Evolutionary conservation across 495 filamentous ascomycete species (phyloP).

Genomic region (Penicillium pancosmium): DNA sequence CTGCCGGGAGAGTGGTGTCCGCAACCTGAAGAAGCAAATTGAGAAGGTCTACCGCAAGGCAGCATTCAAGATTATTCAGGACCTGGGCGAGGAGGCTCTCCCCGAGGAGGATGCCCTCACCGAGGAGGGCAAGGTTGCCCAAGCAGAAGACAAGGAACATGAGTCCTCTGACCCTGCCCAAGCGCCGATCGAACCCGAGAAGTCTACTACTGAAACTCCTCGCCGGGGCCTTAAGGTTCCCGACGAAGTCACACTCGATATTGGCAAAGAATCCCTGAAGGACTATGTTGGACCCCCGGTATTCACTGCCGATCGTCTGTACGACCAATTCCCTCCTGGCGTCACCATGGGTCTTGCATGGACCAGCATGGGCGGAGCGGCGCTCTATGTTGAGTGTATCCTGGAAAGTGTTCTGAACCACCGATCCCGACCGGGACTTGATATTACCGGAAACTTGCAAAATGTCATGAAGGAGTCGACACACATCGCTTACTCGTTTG

Average conservation of each 20-base stretch:
- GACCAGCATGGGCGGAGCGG: slow-evolving; percentile 97
- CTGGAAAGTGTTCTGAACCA: slow-evolving; percentile 76
- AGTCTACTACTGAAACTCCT: slow-evolving; percentile 74
- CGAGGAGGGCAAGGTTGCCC: slow-evolving; percentile 82
- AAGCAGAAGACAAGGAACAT: slow-evolving; percentile 69
- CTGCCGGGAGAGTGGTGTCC: slow-evolving; percentile 94
- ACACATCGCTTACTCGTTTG: slow-evolving; percentile 91
- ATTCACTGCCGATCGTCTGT: slow-evolving; percentile 94
- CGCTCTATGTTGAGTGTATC: slow-evolving; percentile 96
- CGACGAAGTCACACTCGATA: slow-evolving; percentile 81
- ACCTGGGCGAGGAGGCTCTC: slow-evolving; percentile 84
- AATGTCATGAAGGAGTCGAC: slow-evolving; percentile 98
- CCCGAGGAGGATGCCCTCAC: slow-evolving; percentile 84
- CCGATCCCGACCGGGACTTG: slow-evolving; percentile 73
- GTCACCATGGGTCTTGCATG: slow-evolving; percentile 98
- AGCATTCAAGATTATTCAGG: slow-evolving; percentile 94
- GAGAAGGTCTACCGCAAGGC: slow-evolving; percentile 99
- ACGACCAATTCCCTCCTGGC: slow-evolving; percentile 92
- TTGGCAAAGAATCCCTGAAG: slow-evolving; percentile 87
- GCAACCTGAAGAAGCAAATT: slow-evolving; percentile 99
- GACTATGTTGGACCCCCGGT: slow-evolving; percentile 97
- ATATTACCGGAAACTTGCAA: slow-evolving; percentile 93
- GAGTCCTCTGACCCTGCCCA: slow-evolving; percentile 58
- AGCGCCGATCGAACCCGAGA: slow-evolving; percentile 61
- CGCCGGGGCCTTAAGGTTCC: slow-evolving; percentile 84